These are phyloP conservation scores for Mimosa pudica DNA, from an alignment of 306 rosid species.

Conservation along the genomic window DNA sequence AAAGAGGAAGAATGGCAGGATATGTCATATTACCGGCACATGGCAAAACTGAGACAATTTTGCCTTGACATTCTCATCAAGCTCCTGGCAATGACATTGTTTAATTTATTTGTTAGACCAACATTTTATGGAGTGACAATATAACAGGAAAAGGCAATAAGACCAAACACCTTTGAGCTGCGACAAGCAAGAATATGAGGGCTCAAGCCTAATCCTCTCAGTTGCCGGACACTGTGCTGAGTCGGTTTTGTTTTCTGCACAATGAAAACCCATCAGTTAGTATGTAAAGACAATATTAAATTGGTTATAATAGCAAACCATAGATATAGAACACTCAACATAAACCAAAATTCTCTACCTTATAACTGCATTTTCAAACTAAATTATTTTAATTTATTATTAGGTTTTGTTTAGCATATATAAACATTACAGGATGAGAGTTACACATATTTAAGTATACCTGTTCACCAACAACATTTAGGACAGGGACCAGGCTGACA, in stretches of 20 bases:
- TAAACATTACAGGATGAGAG: constrained; percentile 1
- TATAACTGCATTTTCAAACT: not conserved
- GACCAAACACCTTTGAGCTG: constrained; percentile 64
- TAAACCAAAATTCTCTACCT: not conserved
- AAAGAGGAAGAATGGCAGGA: constrained; percentile 28
- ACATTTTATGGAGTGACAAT: constrained; percentile 9
- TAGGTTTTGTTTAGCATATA: constrained; percentile 3
- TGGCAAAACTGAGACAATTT: constrained; percentile 90
- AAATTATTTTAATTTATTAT: not conserved
- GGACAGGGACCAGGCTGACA: constrained; percentile 86
- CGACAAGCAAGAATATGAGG: constrained; percentile 87
- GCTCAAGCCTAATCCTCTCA: constrained; percentile 73
- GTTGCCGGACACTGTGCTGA: constrained; percentile 83
- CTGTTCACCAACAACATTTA: constrained; percentile 85
- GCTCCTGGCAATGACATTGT: constrained; percentile 54
- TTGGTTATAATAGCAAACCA: not conserved
- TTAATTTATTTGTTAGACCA: constrained; percentile 22
- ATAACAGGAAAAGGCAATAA: constrained; percentile 25
- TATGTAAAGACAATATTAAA: constrained; percentile 1
- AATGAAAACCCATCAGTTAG: constrained; percentile 28
- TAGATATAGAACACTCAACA: constrained; percentile 8
- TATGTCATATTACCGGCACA: constrained; percentile 64
- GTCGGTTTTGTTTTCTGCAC: constrained; percentile 85
- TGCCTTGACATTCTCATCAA: constrained; percentile 64
- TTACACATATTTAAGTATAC: constrained; percentile 31